Conservation (phyloP, 2,329 filamentous ascomycete species). For the Ophiostoma ulmi region DNA sequence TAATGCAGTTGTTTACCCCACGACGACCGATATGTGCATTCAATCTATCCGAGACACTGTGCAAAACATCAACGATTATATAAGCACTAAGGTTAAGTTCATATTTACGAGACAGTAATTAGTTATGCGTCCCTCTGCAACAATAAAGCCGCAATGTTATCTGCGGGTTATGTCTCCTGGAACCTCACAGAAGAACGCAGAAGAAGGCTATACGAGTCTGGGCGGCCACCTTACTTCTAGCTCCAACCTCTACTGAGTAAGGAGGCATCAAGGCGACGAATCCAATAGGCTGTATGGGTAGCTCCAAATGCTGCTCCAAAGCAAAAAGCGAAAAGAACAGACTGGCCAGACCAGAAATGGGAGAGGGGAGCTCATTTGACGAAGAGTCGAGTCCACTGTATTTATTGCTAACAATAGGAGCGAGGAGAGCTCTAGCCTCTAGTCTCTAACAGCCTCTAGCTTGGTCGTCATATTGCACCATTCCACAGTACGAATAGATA, state of each 20-base stretch:
- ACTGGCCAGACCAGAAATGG: conserved; percentile 6
- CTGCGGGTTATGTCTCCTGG: not conserved
- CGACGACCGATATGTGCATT: not conserved
- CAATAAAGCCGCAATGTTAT: not conserved
- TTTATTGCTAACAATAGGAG: not conserved
- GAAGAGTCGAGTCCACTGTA: not conserved
- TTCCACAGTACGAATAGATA: not conserved
- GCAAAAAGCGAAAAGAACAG: conserved; percentile 8
- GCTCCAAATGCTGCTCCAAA: not conserved
- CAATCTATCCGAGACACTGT: not conserved
- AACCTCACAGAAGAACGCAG: not conserved
- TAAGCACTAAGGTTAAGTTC: not conserved
- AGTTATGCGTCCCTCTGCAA: not conserved
- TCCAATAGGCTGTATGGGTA: not conserved
- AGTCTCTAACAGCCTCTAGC: not conserved
- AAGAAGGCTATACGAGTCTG: not conserved
- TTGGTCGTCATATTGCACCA: conserved; percentile 12
- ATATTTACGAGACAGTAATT: not conserved
- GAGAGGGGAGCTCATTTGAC: conserved; percentile 4
- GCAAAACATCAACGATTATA: not conserved
- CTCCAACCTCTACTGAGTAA: not conserved
- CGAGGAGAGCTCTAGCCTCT: not conserved
- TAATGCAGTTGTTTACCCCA: not conserved
- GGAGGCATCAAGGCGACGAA: conserved; percentile 8
- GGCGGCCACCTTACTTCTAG: not conserved